phyloP scores from a whole-genome alignment of 1,284 basidiomycete genomes.

The Cryptococcus wingfieldii region DNA sequence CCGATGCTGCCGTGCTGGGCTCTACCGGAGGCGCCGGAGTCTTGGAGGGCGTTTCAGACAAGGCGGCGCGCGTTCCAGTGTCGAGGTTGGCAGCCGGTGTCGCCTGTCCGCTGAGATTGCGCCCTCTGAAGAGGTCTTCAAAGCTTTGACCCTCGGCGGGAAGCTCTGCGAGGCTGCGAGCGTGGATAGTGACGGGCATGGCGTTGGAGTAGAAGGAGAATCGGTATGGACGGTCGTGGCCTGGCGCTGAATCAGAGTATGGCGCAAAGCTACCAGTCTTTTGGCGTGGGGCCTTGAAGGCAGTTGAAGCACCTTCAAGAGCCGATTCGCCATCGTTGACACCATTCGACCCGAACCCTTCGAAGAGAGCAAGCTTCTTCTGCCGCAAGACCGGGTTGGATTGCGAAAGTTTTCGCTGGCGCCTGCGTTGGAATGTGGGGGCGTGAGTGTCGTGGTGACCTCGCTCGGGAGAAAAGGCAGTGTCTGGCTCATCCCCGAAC shows the following conservation, averaged over 20 bases:
- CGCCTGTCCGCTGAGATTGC: slow-evolving; percentile 10
- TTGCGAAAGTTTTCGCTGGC: slow-evolving; percentile 78
- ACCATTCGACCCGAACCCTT: slow-evolving; percentile 54
- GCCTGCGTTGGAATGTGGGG: slow-evolving; percentile 50
- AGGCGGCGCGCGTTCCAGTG: slow-evolving; percentile 4
- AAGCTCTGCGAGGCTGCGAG: slow-evolving; percentile 84
- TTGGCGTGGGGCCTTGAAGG: slow-evolving; percentile 43
- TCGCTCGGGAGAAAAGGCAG: slow-evolving; percentile 20
- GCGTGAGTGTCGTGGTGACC: slow-evolving; percentile 20
- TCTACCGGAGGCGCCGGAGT: slow-evolving; percentile 6
- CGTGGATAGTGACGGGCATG: slow-evolving; percentile 88
- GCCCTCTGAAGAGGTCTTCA: slow-evolving; percentile 72
- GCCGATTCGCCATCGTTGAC: slow-evolving; percentile 49
- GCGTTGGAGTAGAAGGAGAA: slow-evolving; percentile 99
- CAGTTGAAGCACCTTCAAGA: slow-evolving; percentile 21
- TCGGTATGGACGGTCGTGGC: slow-evolving; percentile 86
- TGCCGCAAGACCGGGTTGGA: slow-evolving; percentile 62
- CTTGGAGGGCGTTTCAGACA: slow-evolving; percentile 18
- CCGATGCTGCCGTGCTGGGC: slow-evolving; percentile 10
- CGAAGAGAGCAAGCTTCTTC: slow-evolving; percentile 88
- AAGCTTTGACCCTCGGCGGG: slow-evolving; percentile 92
- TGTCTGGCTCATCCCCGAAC: slow-evolving; percentile 31
- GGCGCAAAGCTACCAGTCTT: slow-evolving; percentile 32
- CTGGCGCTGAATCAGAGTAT: slow-evolving; percentile 48
- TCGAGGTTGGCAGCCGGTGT: slow-evolving; percentile 4